phyloP scores from a whole-genome alignment of 208 protist genomes.

The Lotmaria passim region DNA sequence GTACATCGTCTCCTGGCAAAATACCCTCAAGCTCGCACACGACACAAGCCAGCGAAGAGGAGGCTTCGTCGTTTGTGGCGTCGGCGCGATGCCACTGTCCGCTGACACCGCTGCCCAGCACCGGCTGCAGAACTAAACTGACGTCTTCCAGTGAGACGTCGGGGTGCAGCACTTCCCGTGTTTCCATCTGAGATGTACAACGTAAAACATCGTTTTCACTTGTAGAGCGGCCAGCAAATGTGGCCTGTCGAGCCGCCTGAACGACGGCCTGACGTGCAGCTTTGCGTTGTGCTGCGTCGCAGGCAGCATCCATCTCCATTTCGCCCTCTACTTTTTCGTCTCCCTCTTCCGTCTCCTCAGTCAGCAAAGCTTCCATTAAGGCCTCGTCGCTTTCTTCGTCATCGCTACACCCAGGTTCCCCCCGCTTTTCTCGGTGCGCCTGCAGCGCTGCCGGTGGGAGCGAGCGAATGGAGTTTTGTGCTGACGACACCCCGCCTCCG shows the following conservation, averaged over 20 bases:
- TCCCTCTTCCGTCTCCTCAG: not conserved
- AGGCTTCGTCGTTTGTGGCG: not conserved
- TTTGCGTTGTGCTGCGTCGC: too few species aligned
- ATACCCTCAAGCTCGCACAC: slow-evolving; percentile 54
- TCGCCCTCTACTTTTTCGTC: not conserved
- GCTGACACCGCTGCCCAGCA: slow-evolving; percentile 16
- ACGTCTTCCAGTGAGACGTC: slow-evolving; percentile 9
- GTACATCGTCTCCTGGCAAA: not conserved
- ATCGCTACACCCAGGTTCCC: not conserved
- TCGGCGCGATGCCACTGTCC: not conserved
- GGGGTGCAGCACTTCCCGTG: too few species aligned
- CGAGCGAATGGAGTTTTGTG: too few species aligned
- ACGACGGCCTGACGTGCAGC: too few species aligned
- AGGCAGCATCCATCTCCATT: too few species aligned
- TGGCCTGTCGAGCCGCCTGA: too few species aligned
- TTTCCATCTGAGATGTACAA: too few species aligned
- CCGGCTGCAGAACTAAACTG: slow-evolving; percentile 19
- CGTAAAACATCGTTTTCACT: too few species aligned
- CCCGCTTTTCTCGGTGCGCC: not conserved
- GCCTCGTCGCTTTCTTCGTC: not conserved
- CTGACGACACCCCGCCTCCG: too few species aligned
- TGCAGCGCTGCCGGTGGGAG: not conserved
- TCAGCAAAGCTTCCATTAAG: too few species aligned
- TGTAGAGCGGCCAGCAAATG: too few species aligned
- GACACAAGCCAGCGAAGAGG: slow-evolving; percentile 25